Base-by-base conservation (phyloP, 352 stramenopile species). In the Phytophthora uliginosa region DNA sequence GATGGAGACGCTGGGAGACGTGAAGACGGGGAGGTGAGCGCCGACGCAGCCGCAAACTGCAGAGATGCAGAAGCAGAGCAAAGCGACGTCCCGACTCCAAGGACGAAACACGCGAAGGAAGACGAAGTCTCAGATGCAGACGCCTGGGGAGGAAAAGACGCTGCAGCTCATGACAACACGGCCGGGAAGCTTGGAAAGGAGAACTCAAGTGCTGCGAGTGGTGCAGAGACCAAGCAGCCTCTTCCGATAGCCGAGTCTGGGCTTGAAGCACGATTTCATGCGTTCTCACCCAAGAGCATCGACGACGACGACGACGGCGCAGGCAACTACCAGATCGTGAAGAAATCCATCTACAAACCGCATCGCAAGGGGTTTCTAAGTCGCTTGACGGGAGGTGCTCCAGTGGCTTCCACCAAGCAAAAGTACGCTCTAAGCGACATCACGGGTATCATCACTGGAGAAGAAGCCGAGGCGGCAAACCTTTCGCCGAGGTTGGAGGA, bases 321-420 rank as follows among this genome's bases (percentile, higher is more conserved):
- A 31, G 55, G 28, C 2, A 73, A 77, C 20, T 81, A 81, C 38
- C 63, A 76, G 17, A 48, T 93, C 28, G 84, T 93, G 18, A 86
- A 82, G 54, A 93, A 93, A 58, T 92, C 86, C 55, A 85, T 91
- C 20, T 92, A 86, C 78, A 91, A 89, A 47, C 72, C 86, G 20
- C 81, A 80, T 9, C 77, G 78, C 20, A 77, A 78, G 36, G 66
- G 62, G 2, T 80, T 83, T 66, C 33, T 83, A 1, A 73, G 66
- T 62, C 73, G 73, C 15, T 73, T 82, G 40, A 59, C 59, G 7
- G 62, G 58, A 65, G 59, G 62, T 17, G 18, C 67, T 3, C 38
- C 48, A n/a, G 33, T 36, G 42, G 40, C 57, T 18, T 68, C 71
- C 7, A 51, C 66, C 42, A 78, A 78, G 48, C 42, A 59, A 50